Conservation (phyloP, 2,329 filamentous ascomycete genomes). For the Hypoxylon sp. region DNA sequence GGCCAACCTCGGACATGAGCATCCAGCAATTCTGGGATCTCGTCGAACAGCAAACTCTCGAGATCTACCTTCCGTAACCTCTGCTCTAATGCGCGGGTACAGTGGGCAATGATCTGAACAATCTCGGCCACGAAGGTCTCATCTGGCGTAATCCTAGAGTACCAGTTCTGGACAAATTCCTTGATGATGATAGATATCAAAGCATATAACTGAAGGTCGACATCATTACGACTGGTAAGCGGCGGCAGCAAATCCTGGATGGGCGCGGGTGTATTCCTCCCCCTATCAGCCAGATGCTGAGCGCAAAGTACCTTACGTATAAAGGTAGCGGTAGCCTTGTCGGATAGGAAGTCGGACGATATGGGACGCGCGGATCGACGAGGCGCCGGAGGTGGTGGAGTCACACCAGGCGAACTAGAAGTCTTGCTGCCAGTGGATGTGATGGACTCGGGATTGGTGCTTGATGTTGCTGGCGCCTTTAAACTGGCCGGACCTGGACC, state of each 20-base stretch:
- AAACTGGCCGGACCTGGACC: conserved; percentile 43
- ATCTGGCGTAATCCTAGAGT: conserved; percentile 91
- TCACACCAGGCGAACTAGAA: conserved; percentile 45
- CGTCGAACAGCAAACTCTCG: conserved; percentile 86
- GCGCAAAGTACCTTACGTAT: conserved; percentile 88
- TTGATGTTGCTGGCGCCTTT: conserved; percentile 49
- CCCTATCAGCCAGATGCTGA: conserved; percentile 74
- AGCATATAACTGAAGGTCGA: conserved; percentile 94
- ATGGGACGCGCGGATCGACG: conserved; percentile 53
- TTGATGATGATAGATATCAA: conserved; percentile 90
- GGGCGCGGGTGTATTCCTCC: conserved; percentile 66
- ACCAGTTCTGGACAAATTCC: conserved; percentile 95
- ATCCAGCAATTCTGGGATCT: conserved; percentile 86
- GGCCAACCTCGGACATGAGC: conserved; percentile 82
- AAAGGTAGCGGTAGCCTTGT: conserved; percentile 83
- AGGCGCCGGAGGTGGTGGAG: conserved; percentile 53
- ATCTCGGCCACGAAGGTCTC: conserved; percentile 90
- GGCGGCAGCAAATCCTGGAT: conserved; percentile 89
- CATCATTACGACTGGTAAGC: conserved; percentile 92
- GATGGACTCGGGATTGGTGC: conserved; percentile 49
- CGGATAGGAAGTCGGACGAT: conserved; percentile 72
- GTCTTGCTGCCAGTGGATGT: conserved; percentile 34
- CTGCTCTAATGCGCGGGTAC: conserved; percentile 89
- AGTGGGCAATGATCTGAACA: conserved; percentile 91
- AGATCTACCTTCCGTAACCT: conserved; percentile 86